Percentiles rank a stretch among this genome's conserved stretches.
Evolutionary conservation across 192 early-diverging fungal species (phyloP).

Genomic region (Backusella liffmaniae): DNA sequence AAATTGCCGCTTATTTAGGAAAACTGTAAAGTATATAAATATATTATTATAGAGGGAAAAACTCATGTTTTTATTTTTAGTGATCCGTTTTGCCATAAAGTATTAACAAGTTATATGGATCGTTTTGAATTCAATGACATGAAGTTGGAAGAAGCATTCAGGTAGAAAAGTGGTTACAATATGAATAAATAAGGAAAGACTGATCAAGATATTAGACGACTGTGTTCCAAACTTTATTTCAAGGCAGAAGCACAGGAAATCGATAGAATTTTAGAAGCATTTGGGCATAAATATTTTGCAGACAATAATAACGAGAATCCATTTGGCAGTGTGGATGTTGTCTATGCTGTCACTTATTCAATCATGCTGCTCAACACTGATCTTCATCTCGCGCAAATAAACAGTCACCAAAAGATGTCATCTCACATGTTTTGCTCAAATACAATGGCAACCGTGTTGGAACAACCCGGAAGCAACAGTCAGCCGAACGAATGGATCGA

Average conservation of each 20-base stretch:
- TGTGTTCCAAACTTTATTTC: conserved; percentile 78
- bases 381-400: conserved; percentile 76
- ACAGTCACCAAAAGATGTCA: conserved; percentile 67
- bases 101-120: conserved; percentile 21
- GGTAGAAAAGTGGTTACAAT: neutral
- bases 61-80: neutral
- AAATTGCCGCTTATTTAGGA: conserved; percentile 20
- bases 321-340: conserved; percentile 59
- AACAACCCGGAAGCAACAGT: conserved; percentile 23
- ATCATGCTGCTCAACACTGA: conserved; percentile 91
- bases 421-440: conserved; percentile 68
- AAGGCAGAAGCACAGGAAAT: conserved; percentile 93
- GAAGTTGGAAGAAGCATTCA: conserved; percentile 28
- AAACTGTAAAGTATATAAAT: conserved; percentile 5
- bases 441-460: conserved; percentile 50
- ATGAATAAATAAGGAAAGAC: neutral
- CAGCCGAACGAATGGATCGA: conserved; percentile 40
- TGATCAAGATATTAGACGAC: conserved; percentile 30
- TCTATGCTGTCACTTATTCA: conserved; percentile 83
- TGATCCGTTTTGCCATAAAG: conserved; percentile 20
- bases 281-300: conserved; percentile 73
- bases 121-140: conserved; percentile 26
- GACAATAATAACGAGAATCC: neutral
- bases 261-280: conserved; percentile 81
- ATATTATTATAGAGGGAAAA: neutral